Base-by-base conservation (phyloP, 106 monocot genomes). In the Dioscorea dumetorum region DNA sequence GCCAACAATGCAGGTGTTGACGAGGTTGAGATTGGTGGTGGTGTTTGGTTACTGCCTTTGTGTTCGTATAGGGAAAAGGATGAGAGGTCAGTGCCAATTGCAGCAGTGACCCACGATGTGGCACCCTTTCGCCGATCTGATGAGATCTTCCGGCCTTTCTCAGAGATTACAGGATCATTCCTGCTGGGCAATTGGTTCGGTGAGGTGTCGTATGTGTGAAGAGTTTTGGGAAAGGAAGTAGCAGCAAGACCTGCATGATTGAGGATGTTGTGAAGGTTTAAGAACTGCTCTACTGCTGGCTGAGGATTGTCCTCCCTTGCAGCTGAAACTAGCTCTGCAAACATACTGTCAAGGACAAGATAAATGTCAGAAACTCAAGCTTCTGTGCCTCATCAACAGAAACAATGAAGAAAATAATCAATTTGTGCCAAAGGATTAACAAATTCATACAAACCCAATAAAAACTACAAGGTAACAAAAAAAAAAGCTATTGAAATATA, bases 271-370 rank as follows among this genome's bases (percentile, higher is more conserved):
- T 99, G 70, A 62, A 99, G 78, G 60, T 69, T 24, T 14, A 99
- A 83, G 61, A 99, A 99, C 66, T 90, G 84, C 60, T 99, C 90
- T 18, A 93, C 93, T 10, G 85, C 79, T 0, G 82, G 79, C 51
- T 83, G 82, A 13, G 99, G 87, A 50, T 73, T 74, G 8, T 90
- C 87, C 54, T 93, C 99, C 64, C 75, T 71, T 24, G 90, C 85
- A 1, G 72, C 60, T 12, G 90, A 78, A 64, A 66, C 83, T 48
- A 93, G 53, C 60, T 99, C 99, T 9, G 75, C 79, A 70, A 87
- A 99, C 67, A 75, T 87, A 56, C 99, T 99, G 83, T 58, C 22
- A 67, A 41, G 6, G 3, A 41, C 41, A 41, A 41, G 41, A 41
- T 41, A 41, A 41, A 41, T 10, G 6, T 41, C 41, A 41, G 41